Percentiles rank a stretch among this genome's conserved stretches.
These are phyloP conservation scores for Fusarium sp. DNA, from an alignment of 2,329 filamentous ascomycete genomes.

Conservation along the genomic window DNA sequence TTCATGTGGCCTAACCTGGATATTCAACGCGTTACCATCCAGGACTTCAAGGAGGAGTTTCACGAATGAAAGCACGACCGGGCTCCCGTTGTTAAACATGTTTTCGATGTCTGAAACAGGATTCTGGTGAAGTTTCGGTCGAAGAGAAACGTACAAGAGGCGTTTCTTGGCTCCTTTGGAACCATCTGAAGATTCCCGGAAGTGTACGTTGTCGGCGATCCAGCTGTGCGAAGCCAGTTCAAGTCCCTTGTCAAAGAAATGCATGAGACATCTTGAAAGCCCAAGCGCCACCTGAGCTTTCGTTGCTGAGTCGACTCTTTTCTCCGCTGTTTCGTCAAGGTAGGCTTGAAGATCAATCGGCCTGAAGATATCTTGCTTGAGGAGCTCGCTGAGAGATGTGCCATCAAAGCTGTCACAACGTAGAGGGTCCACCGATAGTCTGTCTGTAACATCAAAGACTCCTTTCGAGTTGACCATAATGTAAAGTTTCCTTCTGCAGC, in stretches of 20 bases:
- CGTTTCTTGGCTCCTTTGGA: rapidly evolving
- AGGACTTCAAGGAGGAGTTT: background rate
- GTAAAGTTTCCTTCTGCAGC: background rate
- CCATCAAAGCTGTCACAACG: background rate
- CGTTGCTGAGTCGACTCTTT: background rate
- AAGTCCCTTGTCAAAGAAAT: background rate
- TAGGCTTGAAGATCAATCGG: background rate
- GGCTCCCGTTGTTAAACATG: background rate
- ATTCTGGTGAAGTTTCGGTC: background rate
- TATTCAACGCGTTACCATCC: background rate
- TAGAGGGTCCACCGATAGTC: background rate
- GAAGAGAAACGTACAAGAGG: background rate
- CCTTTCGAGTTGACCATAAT: background rate
- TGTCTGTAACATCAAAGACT: rapidly evolving
- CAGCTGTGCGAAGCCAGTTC: background rate
- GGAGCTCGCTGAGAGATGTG: background rate
- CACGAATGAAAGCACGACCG: background rate
- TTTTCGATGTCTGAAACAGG: background rate
- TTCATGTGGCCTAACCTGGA: background rate
- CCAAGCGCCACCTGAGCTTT: background rate
- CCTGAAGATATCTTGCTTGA: background rate
- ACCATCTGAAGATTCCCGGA: rapidly evolving
- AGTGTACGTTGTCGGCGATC: background rate
- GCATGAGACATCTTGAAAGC: background rate
- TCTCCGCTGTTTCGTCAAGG: background rate